phyloP scores from a whole-genome alignment of 2,329 filamentous ascomycete genomes.

The Fusarium xyrophilum region DNA sequence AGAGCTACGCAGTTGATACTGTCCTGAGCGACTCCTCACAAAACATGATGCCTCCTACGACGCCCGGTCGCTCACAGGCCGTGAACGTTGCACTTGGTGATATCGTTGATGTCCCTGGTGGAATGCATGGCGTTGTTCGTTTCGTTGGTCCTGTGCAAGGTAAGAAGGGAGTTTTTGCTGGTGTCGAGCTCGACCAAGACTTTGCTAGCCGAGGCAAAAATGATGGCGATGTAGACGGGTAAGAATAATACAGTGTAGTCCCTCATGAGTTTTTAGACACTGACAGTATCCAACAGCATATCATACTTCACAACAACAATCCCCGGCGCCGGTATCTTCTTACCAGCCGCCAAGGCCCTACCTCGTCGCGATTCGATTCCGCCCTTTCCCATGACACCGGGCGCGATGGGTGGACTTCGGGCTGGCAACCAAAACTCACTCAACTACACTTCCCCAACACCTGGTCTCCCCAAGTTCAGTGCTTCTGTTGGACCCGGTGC shows the following conservation, averaged over 20 bases:
- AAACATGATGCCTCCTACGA: constrained; percentile 62
- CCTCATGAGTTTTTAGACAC: not conserved
- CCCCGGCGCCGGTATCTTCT: constrained; percentile 88
- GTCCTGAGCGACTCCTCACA: constrained; percentile 50
- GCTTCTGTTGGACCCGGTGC: constrained; percentile 79
- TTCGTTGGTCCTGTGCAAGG: constrained; percentile 87
- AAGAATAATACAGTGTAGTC: constrained; percentile 44
- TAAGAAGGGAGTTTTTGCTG: constrained; percentile 90
- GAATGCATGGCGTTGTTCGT: constrained; percentile 88
- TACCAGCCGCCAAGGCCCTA: constrained; percentile 82
- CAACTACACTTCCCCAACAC: constrained; percentile 69
- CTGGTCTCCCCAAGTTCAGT: constrained; percentile 79
- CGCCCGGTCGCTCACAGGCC: constrained; percentile 58
- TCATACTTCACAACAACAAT: constrained; percentile 83
- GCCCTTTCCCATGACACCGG: constrained; percentile 70
- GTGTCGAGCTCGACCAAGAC: constrained; percentile 84
- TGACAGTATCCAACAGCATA: constrained; percentile 51
- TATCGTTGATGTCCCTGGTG: constrained; percentile 87
- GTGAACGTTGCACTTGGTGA: constrained; percentile 76
- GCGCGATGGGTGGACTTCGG: constrained; percentile 65
- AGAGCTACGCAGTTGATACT: constrained; percentile 66
- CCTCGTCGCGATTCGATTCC: constrained; percentile 69
- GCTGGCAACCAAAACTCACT: constrained; percentile 63
- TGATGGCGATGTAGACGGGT: constrained; percentile 95
- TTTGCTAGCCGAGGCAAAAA: constrained; percentile 90